Evolutionary conservation across 345 rosid genomes (phyloP), one percentile per base, ranked within the genome.

Genomic region (Eutrema yunnanense): DNA sequence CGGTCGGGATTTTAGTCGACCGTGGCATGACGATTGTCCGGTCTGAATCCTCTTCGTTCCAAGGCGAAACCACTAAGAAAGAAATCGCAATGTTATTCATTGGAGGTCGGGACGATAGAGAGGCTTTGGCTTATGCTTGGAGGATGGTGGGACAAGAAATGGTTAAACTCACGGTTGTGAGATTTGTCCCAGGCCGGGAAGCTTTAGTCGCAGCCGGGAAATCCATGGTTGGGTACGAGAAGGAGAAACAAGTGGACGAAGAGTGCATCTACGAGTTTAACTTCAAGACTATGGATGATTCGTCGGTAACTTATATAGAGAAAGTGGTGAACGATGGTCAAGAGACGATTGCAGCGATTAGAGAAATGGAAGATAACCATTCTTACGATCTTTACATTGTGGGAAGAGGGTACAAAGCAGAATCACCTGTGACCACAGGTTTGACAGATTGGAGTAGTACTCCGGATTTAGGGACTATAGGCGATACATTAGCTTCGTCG

Each of bases 61-160:
- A 29, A 32, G 75, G 62, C 16, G 75, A 67, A 26, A 4, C 8
- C 55, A 53, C 54, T 40, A 43, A 47, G 59, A 65, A 47, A 54
- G 73, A 33, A 13, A 29, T 73, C 0, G 67, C 77, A n/a, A 71
- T 85, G 88, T 10, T 86, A 29, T 92, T 83, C 69, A 0, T 80
- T 1, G 92, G 95, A 0, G 96, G 94, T 4, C 80, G 67, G 0
- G 92, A 88, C 22, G 95, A 90, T 26, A 74, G 94, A 29, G 96
- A 92, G 65, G 98, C 95, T 10, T 71, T 89, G 53, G 67, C 88
- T 0, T 90, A 81, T 33, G 89, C 89, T 0, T 77, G 89, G 84
- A 81, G 90, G 73, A 83, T 90, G 86, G 80, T 75, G 1, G 71
- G 72, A 6, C 62, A 71, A 11, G 77, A 64, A 1, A 73, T 70